A percentile compares a stretch with the other conserved stretches of the same genome.
These are phyloP conservation scores for Calonectria fujianensis DNA, from an alignment of 2,329 filamentous ascomycete genomes.

Conservation along the genomic window DNA sequence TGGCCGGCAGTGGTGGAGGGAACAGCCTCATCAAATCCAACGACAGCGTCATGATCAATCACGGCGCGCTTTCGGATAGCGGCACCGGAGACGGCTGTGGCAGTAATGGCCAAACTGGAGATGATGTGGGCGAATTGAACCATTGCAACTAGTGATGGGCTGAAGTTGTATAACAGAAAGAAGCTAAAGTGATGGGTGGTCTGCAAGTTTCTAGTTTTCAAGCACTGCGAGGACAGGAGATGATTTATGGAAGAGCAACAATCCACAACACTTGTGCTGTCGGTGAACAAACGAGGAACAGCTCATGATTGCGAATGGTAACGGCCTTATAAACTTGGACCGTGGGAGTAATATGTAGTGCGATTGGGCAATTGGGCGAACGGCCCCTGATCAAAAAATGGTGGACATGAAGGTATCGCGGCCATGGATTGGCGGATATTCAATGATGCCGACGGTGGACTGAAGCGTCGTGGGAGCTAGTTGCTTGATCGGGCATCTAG, in stretches of 20 bases:
- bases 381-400: constrained; percentile 43
- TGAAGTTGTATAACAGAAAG: neutral
- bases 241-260: constrained; percentile 27
- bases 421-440: constrained; percentile 51
- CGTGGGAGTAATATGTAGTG: constrained; percentile 35
- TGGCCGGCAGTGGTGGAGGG: constrained; percentile 54
- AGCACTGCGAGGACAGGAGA: neutral
- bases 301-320: constrained; percentile 15
- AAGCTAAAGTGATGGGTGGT: neutral
- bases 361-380: constrained; percentile 42
- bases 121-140: constrained; percentile 47
- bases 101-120: constrained; percentile 45
- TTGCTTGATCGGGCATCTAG: constrained; percentile 50
- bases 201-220: neutral
- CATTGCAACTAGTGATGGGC: constrained; percentile 40
- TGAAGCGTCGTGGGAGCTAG: constrained; percentile 36
- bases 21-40: constrained; percentile 58
- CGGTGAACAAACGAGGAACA: constrained; percentile 35
- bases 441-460: constrained; percentile 39
- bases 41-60: constrained; percentile 58
- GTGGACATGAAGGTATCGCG: constrained; percentile 43
- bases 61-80: constrained; percentile 55
- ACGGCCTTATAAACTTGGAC: constrained; percentile 36
- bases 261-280: constrained; percentile 11
- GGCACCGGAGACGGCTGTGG: constrained; percentile 49